Conservation (phyloP, 108 stramenopile genomes). For the Cylindrotheca fusiformis region DNA sequence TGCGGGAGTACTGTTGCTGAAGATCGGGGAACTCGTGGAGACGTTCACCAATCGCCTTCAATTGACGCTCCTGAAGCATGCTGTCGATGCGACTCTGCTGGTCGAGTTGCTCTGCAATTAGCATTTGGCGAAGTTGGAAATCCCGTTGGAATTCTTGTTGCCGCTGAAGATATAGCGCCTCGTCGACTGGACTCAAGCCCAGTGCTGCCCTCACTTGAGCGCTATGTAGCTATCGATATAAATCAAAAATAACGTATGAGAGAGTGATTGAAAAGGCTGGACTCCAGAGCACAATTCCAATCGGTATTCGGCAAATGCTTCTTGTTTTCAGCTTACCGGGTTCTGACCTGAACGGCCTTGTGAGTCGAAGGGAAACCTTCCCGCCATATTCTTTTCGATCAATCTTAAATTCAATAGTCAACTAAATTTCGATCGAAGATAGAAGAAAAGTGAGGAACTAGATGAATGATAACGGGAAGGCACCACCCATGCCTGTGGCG, state of each 20-base stretch:
- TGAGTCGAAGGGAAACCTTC: constrained; percentile 41
- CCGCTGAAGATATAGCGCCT: constrained; percentile 30
- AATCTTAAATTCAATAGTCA: too few species aligned
- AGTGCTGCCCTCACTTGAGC: constrained; percentile 47
- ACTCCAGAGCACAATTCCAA: too few species aligned
- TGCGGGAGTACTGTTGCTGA: constrained; percentile 30
- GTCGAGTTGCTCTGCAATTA: constrained; percentile 50
- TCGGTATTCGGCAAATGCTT: too few species aligned
- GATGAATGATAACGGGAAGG: too few species aligned
- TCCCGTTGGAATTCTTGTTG: constrained; percentile 48
- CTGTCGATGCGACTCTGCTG: constrained; percentile 32
- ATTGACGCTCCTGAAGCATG: constrained; percentile 20
- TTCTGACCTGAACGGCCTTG: constrained; percentile 18
- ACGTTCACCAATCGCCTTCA: constrained; percentile 34
- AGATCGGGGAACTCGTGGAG: constrained; percentile 41
- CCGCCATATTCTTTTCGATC: too few species aligned
- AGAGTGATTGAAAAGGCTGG: too few species aligned
- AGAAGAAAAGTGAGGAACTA: neutral
- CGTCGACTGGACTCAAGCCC: constrained; percentile 36
- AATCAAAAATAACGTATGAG: too few species aligned
- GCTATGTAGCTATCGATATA: constrained; percentile 6
- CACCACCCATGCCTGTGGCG: too few species aligned
- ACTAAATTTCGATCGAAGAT: neutral
- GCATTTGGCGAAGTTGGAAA: constrained; percentile 36
- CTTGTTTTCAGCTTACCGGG: constrained; percentile 13